Base-by-base conservation (phyloP, 2,329 filamentous ascomycete genomes). In the Trichoderma arundinaceum region DNA sequence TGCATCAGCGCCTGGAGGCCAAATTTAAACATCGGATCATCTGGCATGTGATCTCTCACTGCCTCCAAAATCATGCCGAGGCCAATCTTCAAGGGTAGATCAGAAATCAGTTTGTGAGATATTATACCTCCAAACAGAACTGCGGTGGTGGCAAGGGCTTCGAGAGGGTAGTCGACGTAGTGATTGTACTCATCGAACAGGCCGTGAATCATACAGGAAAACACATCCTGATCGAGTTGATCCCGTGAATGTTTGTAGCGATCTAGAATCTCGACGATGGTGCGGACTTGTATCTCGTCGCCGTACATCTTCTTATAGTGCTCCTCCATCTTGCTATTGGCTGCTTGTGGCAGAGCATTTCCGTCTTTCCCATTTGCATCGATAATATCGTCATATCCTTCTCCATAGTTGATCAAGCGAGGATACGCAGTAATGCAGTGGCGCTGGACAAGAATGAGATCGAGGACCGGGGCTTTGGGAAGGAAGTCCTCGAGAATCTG, bases 301-400 rank as follows among this genome's bases (percentile, higher is more conserved):
- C 92, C 91, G 75, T 99, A 99, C 94, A 99, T 98, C 73, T 92
- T 92, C 78, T 97, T 97, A 77, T 97, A 99, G 69, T 97, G 90
- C 70, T 97, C 92, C 74, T 98, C 94, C 95, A 99, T 99, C 76
- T 92, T 92, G 69, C 86, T 88, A 71, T 96, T 94, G 62, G 94
- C 92, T 22, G 89, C 88, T 19, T 86, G 83, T 0, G 94, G 90
- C 1, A 99, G 84, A 1, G 87, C 84, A 73, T 98, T 96, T n/a
- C 92, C 89, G 19, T 90, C 87, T 71, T 88, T 86, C 51, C 92
- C 91, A 74, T 96, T 97, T 9, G 85, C 83, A 72, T 98, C 92
- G 69, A 99, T 94, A 48, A 98, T 88, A 65, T 95, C 91, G 76
- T 99, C 93, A 68, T 90, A 94, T 4, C 92, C 93, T 77, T 96